These are phyloP conservation scores for Scheffersomyces segobiensis DNA, from an alignment of 1,139 yeast species.

Conservation along the genomic window DNA sequence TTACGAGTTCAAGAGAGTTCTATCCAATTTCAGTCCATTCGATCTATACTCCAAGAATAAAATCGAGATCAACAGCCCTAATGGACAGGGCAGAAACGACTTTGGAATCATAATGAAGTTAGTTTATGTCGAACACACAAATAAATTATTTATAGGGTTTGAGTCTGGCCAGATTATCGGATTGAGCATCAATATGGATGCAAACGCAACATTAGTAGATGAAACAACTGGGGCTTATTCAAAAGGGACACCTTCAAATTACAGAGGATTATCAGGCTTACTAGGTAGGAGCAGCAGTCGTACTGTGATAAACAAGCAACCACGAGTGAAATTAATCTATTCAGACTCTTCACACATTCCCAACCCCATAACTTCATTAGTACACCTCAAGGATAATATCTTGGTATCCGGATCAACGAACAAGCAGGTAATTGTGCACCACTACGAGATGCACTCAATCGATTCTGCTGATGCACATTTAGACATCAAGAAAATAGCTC, in stretches of 20 bases:
- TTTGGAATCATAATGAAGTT: constrained; percentile 60
- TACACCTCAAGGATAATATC: constrained; percentile 13
- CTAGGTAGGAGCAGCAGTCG: not conserved
- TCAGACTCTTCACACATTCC: constrained; percentile 41
- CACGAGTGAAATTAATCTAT: constrained; percentile 19
- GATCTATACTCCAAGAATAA: constrained; percentile 13
- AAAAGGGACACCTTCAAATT: not conserved
- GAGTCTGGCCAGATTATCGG: constrained; percentile 58
- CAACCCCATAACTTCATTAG: constrained; percentile 49
- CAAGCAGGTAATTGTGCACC: constrained; percentile 31
- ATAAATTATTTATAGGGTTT: constrained; percentile 47
- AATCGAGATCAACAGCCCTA: constrained; percentile 12
- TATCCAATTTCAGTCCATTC: constrained; percentile 27
- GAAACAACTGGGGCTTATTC: not conserved
- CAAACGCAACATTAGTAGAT: not conserved
- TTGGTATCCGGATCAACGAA: constrained; percentile 47
- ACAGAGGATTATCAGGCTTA: constrained; percentile 1
- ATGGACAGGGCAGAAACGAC: constrained; percentile 28
- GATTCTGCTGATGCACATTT: constrained; percentile 8
- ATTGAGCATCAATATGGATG: constrained; percentile 17
- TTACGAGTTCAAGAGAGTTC: constrained; percentile 23
- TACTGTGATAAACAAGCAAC: constrained; percentile 23
- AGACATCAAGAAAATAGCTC: constrained; percentile 1
- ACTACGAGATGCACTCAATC: constrained; percentile 16
- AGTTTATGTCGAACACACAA: constrained; percentile 25